These are phyloP conservation scores for Calonectria honghensis DNA, from an alignment of 2,329 filamentous ascomycete species.

Conservation along the genomic window DNA sequence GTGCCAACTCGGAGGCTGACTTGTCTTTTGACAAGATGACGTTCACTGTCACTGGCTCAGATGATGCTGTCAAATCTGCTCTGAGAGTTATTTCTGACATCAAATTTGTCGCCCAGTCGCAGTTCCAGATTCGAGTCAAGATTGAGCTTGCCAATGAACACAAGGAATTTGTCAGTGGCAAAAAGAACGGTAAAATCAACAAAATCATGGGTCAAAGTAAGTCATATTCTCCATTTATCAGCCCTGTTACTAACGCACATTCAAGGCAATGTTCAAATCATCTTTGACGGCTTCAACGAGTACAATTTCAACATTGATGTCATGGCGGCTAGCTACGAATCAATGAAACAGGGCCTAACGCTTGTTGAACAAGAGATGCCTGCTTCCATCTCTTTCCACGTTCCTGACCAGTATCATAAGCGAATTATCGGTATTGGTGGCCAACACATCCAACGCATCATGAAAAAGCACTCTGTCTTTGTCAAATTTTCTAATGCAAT, in stretches of 20 bases:
- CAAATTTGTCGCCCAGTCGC: constrained; percentile 88
- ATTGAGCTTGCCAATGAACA: constrained; percentile 99
- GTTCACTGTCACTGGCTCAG: constrained; percentile 95
- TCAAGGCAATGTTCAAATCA: constrained; percentile 93
- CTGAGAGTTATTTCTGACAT: constrained; percentile 95
- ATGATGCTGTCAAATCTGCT: constrained; percentile 97
- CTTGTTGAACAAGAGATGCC: constrained; percentile 99
- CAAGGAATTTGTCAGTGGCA: constrained; percentile 99
- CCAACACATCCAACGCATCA: constrained; percentile 98
- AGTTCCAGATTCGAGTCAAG: constrained; percentile 97
- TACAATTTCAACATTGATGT: constrained; percentile 99
- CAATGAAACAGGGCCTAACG: constrained; percentile 92
- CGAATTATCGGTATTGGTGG: constrained; percentile 99
- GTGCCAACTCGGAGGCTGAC: constrained; percentile 95
- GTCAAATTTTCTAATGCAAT: constrained; percentile 99
- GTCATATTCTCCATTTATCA: constrained; percentile 30
- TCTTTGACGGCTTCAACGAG: constrained; percentile 99
- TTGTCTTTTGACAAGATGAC: constrained; percentile 95
- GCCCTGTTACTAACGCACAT: constrained; percentile 48
- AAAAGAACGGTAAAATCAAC: constrained; percentile 99
- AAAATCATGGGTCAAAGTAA: constrained; percentile 99
- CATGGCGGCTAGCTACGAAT: constrained; percentile 92
- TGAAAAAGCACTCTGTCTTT: constrained; percentile 99
- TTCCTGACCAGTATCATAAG: constrained; percentile 99
- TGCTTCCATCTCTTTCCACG: constrained; percentile 98